phyloP scores from a whole-genome alignment of 495 filamentous ascomycete genomes.

The Elasticomyces elasticus region DNA sequence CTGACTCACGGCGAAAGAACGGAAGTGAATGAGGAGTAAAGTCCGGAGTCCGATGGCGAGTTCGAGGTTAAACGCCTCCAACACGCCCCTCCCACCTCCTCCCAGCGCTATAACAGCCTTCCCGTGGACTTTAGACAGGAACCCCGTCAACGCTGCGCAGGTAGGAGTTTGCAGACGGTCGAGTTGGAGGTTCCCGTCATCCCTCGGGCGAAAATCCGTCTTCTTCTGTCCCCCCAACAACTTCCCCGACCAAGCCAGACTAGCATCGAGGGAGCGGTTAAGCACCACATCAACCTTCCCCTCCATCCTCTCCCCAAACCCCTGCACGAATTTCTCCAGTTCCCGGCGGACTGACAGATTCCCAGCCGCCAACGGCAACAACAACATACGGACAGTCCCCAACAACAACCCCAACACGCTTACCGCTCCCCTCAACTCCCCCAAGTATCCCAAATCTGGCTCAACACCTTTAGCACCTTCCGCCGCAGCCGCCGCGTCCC shows the following conservation, averaged over 20 bases:
- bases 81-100: constrained; percentile 50
- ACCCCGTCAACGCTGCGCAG: constrained; percentile 65
- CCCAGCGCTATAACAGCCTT: constrained; percentile 51
- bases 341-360: constrained; percentile 82
- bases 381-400: constrained; percentile 76
- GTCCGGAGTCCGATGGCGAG: constrained; percentile 67
- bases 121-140: constrained; percentile 57
- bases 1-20: constrained; percentile 81
- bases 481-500: constrained; percentile 59
- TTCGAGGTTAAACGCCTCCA: constrained; percentile 70
- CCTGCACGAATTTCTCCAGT: constrained; percentile 76
- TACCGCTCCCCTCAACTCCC: constrained; percentile 66
- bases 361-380: constrained; percentile 77
- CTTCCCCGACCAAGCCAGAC: constrained; percentile 65
- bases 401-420: constrained; percentile 88
- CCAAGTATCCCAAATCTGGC: constrained; percentile 79
- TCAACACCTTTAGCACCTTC: constrained; percentile 72
- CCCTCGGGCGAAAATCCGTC: constrained; percentile 82
- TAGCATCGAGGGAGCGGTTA: constrained; percentile 74
- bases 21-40: constrained; percentile 83
- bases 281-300: constrained; percentile 80
- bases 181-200: constrained; percentile 61
- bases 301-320: constrained; percentile 67
- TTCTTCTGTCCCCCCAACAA: constrained; percentile 76
- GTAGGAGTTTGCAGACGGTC: constrained; percentile 81